Conservation (phyloP, 2,329 filamentous ascomycete genomes). For the Falciphora oryzae region DNA sequence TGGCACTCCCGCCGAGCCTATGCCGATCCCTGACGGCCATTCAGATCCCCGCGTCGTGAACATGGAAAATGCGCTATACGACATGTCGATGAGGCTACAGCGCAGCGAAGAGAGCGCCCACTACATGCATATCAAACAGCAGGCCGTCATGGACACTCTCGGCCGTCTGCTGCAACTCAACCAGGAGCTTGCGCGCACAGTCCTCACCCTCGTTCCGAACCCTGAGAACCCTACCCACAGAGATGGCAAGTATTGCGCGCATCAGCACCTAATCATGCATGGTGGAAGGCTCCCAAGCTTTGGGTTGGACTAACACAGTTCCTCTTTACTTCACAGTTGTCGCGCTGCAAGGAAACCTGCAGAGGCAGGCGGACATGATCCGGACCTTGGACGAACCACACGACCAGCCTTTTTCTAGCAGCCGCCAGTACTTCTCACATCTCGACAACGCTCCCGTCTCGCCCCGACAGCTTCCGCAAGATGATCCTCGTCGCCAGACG, state of each 20-base stretch:
- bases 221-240: conserved; percentile 72
- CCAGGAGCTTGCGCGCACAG: conserved; percentile 71
- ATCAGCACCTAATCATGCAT: not conserved
- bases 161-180: conserved; percentile 68
- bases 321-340: conserved; percentile 35
- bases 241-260: conserved; percentile 58
- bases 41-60: conserved; percentile 67
- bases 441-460: conserved; percentile 77
- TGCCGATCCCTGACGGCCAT: conserved; percentile 59
- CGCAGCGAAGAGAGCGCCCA: conserved; percentile 80
- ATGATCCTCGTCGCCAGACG: conserved; percentile 71
- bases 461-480: conserved; percentile 78
- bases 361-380: conserved; percentile 53
- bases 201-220: conserved; percentile 68
- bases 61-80: conserved; percentile 78
- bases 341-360: conserved; percentile 53
- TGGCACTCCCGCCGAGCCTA: conserved; percentile 77
- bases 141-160: conserved; percentile 75
- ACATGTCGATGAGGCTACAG: conserved; percentile 68
- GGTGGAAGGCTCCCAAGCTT: not conserved
- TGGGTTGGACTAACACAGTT: conserved; percentile 18
- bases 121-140: conserved; percentile 73
- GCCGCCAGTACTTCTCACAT: conserved; percentile 60
- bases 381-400: conserved; percentile 57
- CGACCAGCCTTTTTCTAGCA: conserved; percentile 59